Evolutionary conservation across 2,329 filamentous ascomycete species (phyloP).

Genomic region (Diaporthe aspalathi): DNA sequence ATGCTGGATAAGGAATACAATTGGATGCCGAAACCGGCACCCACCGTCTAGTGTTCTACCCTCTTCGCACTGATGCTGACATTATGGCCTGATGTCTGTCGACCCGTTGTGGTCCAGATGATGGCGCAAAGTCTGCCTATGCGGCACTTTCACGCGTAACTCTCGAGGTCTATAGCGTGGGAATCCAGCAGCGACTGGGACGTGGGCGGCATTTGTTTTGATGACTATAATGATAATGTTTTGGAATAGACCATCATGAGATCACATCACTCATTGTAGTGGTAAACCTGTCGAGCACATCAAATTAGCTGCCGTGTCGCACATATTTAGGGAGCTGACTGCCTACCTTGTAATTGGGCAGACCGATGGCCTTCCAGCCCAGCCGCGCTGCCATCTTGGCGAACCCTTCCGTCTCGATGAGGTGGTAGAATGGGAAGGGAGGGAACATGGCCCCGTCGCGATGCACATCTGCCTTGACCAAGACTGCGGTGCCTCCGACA

Average conservation of each 20-base stretch:
- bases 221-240: conserved; percentile 19
- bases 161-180: not conserved
- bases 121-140: not conserved
- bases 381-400: conserved; percentile 94
- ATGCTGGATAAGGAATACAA: conserved; percentile 13
- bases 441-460: conserved; percentile 99
- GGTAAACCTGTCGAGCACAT: conserved; percentile 73
- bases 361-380: conserved; percentile 86
- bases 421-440: conserved; percentile 92
- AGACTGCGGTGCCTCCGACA: conserved; percentile 89
- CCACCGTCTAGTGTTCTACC: not conserved
- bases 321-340: conserved; percentile 33
- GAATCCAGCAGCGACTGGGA: conserved; percentile 2
- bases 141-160: not conserved
- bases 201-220: conserved; percentile 3
- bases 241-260: not conserved
- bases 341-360: conserved; percentile 95
- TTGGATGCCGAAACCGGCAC: not conserved
- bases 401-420: conserved; percentile 98
- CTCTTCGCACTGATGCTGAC: not conserved
- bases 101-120: not conserved
- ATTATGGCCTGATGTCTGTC: not conserved
- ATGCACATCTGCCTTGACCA: conserved; percentile 97
- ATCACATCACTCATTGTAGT: conserved; percentile 79
- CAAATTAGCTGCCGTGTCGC: conserved; percentile 23